phyloP scores from a whole-genome alignment of 345 rosid genomes.

The Melaleuca quinquenervia region DNA sequence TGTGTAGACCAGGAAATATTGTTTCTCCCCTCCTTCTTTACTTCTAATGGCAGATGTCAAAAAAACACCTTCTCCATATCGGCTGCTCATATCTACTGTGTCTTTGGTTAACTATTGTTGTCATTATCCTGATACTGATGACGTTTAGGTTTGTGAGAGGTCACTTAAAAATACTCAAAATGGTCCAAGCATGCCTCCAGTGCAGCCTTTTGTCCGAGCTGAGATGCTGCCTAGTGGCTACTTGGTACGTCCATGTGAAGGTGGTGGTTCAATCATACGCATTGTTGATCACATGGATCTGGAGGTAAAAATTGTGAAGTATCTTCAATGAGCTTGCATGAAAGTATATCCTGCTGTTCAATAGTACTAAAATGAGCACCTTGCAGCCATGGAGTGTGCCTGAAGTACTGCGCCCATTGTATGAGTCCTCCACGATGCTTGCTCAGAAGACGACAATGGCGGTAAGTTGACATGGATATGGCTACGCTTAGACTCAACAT shows the following conservation, averaged over 20 bases:
- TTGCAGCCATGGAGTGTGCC: conserved; percentile 97
- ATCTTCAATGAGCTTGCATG: neutral
- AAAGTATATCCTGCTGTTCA: neutral
- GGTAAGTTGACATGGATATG: conserved; percentile 25
- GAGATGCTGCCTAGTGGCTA: conserved; percentile 99
- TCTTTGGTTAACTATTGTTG: neutral
- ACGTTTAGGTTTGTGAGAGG: conserved; percentile 72
- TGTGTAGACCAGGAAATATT: neutral
- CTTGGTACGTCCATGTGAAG: conserved; percentile 93
- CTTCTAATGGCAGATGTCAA: neutral
- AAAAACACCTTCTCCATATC: neutral
- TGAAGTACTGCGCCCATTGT: conserved; percentile 91
- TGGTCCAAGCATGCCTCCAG: conserved; percentile 96
- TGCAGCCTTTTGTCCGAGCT: conserved; percentile 96
- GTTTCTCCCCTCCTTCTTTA: neutral
- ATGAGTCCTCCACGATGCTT: conserved; percentile 90
- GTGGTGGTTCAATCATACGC: conserved; percentile 96
- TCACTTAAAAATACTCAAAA: conserved; percentile 90
- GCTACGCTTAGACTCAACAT: neutral
- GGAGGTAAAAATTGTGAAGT: conserved; percentile 42
- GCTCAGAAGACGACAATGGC: conserved; percentile 98
- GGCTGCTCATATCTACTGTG: neutral
- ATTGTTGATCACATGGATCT: conserved; percentile 97
- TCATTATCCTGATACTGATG: neutral
- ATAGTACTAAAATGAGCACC: neutral